A percentile compares a stretch with the other conserved stretches of the same genome.
phyloP scores from a whole-genome alignment of 2,329 filamentous ascomycete species.

The Cryphonectria nitschkei region DNA sequence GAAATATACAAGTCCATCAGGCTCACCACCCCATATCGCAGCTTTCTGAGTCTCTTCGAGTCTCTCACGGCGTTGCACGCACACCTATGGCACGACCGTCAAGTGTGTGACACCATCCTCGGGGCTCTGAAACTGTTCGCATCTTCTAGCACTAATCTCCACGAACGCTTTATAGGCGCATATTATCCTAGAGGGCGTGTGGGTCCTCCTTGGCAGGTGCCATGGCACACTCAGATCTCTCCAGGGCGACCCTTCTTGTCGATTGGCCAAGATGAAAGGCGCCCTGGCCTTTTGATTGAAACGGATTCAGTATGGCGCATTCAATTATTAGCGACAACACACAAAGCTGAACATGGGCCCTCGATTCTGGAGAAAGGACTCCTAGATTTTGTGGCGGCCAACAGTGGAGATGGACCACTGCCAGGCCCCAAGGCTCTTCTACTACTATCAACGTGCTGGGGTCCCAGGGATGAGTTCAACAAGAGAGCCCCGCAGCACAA shows the following conservation, averaged over 20 bases:
- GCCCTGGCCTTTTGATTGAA: background rate
- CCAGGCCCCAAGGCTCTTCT: background rate
- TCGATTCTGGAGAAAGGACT: background rate
- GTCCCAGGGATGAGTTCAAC: too few relatives aligned
- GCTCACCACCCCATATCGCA: background rate
- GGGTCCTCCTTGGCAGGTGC: too few relatives aligned
- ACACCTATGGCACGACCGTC: background rate
- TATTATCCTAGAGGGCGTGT: background rate
- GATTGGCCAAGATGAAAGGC: background rate
- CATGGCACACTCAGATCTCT: background rate
- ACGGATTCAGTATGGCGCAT: background rate
- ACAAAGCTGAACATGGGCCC: background rate
- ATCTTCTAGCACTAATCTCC: background rate
- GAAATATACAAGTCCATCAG: background rate
- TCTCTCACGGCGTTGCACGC: accelerated
- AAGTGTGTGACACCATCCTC: background rate
- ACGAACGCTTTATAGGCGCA: background rate
- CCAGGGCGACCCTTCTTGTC: background rate
- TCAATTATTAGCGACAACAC: background rate
- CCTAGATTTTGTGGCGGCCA: background rate
- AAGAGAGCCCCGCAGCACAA: background rate
- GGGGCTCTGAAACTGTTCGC: background rate
- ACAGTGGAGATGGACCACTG: background rate
- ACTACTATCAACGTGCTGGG: background rate
- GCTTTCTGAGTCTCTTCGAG: background rate